Conservation (phyloP, 1,284 basidiomycete species). For the Leucoagaricus sp. region DNA sequence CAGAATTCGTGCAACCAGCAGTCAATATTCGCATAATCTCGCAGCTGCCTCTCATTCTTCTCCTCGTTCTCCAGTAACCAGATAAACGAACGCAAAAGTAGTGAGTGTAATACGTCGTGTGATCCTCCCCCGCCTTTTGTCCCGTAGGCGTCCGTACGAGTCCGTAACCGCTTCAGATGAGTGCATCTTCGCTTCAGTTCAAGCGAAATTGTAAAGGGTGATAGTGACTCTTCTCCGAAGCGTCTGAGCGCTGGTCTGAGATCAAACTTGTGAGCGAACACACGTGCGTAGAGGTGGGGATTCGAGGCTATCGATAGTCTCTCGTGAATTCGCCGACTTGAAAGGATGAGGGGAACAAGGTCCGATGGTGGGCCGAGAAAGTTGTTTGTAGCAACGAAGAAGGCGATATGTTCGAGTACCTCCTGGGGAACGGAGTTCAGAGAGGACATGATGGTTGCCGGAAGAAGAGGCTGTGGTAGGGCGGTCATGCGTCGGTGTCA, state of each 20-base stretch:
- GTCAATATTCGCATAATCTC: conserved; percentile 51
- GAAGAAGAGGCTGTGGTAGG: background rate
- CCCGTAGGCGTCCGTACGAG: conserved; percentile 34
- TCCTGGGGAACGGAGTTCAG: conserved; percentile 60
- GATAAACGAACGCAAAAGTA: conserved; percentile 71
- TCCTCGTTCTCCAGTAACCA: conserved; percentile 84
- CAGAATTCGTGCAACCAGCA: conserved; percentile 54
- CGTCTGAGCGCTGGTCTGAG: conserved; percentile 54
- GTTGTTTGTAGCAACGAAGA: conserved; percentile 47
- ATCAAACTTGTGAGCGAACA: conserved; percentile 75
- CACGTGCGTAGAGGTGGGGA: conserved; percentile 65
- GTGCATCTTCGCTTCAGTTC: conserved; percentile 61
- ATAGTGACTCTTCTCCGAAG: conserved; percentile 43
- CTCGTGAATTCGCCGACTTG: conserved; percentile 52
- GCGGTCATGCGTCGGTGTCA: conserved; percentile 5
- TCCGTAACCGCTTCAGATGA: conserved; percentile 53
- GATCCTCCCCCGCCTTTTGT: conserved; percentile 26
- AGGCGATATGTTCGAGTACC: conserved; percentile 70
- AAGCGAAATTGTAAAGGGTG: conserved; percentile 46
- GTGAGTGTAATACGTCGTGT: conserved; percentile 29
- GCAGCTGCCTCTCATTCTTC: conserved; percentile 69
- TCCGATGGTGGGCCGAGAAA: conserved; percentile 55
- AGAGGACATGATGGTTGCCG: conserved; percentile 17
- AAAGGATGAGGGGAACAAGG: conserved; percentile 54
- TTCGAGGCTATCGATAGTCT: conserved; percentile 50